These are phyloP conservation scores for Endoconidiophora laricicola DNA, from an alignment of 2,329 filamentous ascomycete genomes.

Conservation along the genomic window DNA sequence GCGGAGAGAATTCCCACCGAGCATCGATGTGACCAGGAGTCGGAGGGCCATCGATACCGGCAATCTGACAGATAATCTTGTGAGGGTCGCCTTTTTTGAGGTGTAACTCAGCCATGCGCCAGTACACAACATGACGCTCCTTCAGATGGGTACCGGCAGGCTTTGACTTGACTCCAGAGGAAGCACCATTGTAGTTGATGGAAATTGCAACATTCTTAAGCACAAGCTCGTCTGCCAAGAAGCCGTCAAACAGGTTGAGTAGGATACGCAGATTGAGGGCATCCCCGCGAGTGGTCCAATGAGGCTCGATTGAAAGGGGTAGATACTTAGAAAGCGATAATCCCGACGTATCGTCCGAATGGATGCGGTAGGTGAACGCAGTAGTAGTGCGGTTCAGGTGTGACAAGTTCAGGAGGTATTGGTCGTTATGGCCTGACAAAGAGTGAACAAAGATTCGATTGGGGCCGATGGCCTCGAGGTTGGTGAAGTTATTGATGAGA, in stretches of 20 bases:
- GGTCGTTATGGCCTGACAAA: constrained; percentile 48
- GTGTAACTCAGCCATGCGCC: constrained; percentile 56
- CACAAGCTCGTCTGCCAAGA: constrained; percentile 11
- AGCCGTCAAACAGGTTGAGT: constrained; percentile 1
- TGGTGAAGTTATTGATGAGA: constrained; percentile 71
- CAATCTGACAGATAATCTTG: constrained; percentile 71
- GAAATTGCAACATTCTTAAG: constrained; percentile 60
- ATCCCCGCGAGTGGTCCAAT: constrained; percentile 69
- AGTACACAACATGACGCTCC: constrained; percentile 63
- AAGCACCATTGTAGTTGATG: constrained; percentile 51
- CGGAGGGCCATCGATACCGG: constrained; percentile 52
- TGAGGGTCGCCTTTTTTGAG: constrained; percentile 33
- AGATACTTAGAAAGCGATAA: constrained; percentile 36
- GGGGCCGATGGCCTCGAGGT: constrained; percentile 81
- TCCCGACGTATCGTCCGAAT: constrained; percentile 43
- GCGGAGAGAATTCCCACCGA: constrained; percentile 48
- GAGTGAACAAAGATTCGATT: constrained; percentile 78
- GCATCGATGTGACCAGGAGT: constrained; percentile 67
- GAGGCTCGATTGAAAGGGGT: constrained; percentile 55
- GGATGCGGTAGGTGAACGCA: constrained; percentile 85
- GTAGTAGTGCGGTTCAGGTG: constrained; percentile 58
- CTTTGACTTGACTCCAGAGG: constrained; percentile 57
- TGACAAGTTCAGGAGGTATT: constrained; percentile 61
- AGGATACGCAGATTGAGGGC: constrained; percentile 72
- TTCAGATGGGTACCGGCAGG: constrained; percentile 64